Evolutionary conservation across 2,329 filamentous ascomycete species (phyloP).

Genomic region (Annulohypoxylon truncatum): DNA sequence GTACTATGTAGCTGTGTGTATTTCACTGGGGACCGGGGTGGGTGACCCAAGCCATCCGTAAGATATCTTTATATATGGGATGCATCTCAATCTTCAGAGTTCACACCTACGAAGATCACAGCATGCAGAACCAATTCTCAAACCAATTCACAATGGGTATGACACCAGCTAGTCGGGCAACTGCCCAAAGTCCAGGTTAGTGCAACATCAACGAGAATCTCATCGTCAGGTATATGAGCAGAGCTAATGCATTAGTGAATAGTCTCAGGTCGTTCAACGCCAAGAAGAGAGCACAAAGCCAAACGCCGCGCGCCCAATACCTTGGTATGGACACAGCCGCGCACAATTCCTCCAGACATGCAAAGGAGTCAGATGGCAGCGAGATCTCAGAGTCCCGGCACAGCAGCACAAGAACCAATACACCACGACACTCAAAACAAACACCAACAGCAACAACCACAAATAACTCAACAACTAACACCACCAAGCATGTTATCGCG

Average conservation of each 20-base stretch:
- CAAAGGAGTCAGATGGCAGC: slow-evolving; percentile 8
- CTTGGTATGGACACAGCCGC: slow-evolving; percentile 17
- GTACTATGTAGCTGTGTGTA: slow-evolving; percentile 1
- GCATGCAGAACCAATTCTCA: slow-evolving; percentile 2
- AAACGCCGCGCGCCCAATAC: slow-evolving; percentile 19
- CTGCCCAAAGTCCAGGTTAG: slow-evolving; percentile 16
- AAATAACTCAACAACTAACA: slow-evolving; percentile 7
- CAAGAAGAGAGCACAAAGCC: slow-evolving; percentile 14
- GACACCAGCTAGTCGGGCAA: slow-evolving; percentile 13
- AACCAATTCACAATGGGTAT: slow-evolving; percentile 13
- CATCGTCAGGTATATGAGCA: background rate
- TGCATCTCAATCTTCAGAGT: background rate
- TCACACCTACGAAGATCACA: background rate
- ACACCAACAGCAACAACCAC: background rate
- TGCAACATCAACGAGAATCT: background rate
- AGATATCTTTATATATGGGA: slow-evolving; percentile 13
- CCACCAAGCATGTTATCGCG: slow-evolving; percentile 4
- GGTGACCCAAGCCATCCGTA: background rate
- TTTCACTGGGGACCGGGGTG: background rate
- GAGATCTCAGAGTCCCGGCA: slow-evolving; percentile 6
- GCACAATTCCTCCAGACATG: slow-evolving; percentile 18
- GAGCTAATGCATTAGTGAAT: background rate
- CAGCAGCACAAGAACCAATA: background rate
- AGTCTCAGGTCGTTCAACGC: slow-evolving; percentile 8
- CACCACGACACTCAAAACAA: slow-evolving; percentile 3